These are phyloP conservation scores for Lotus japonicus DNA, from an alignment of 306 rosid species.

Conservation along the genomic window DNA sequence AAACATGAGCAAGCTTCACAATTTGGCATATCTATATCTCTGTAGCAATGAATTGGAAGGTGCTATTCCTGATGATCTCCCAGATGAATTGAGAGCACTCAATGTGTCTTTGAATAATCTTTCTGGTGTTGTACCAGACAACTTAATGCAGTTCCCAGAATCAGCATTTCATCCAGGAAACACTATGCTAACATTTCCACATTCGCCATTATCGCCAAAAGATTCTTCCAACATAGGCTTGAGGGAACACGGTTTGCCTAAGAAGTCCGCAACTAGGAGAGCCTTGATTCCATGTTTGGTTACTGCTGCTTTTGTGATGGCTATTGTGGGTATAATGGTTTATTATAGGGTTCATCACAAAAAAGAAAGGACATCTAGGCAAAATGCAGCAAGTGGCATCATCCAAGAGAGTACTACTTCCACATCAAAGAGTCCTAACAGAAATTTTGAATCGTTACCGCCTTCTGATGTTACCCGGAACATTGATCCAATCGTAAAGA, in stretches of 20 bases:
- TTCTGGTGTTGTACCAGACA: slow-evolving; percentile 56
- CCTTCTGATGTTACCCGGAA: slow-evolving; percentile 28
- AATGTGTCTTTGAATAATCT: slow-evolving; percentile 67
- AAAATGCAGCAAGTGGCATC: slow-evolving; percentile 27
- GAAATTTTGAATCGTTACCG: slow-evolving; percentile 34
- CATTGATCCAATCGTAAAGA: slow-evolving; percentile 24
- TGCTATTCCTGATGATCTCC: slow-evolving; percentile 53
- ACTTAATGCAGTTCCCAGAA: slow-evolving; percentile 53
- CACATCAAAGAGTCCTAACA: slow-evolving; percentile 20
- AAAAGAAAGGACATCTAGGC: slow-evolving; percentile 23
- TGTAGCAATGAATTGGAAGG: slow-evolving; percentile 59
- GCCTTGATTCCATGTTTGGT: slow-evolving; percentile 53
- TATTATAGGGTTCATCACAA: slow-evolving; percentile 34
- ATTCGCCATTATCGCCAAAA: slow-evolving; percentile 33
- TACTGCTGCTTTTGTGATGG: slow-evolving; percentile 40
- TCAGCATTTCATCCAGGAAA: slow-evolving; percentile 84
- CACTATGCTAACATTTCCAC: slow-evolving; percentile 45
- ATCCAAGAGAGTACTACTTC: slow-evolving; percentile 35
- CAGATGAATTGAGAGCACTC: slow-evolving; percentile 45
- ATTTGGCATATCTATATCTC: slow-evolving; percentile 49
- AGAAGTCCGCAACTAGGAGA: slow-evolving; percentile 44
- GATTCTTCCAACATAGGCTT: slow-evolving; percentile 24
- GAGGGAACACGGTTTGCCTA: slow-evolving; percentile 24
- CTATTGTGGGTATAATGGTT: slow-evolving; percentile 30
- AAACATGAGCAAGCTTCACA: slow-evolving; percentile 41